Base-by-base conservation (phyloP, 371 early-diverging fungal species). In the Mucor mucedo region DNA sequence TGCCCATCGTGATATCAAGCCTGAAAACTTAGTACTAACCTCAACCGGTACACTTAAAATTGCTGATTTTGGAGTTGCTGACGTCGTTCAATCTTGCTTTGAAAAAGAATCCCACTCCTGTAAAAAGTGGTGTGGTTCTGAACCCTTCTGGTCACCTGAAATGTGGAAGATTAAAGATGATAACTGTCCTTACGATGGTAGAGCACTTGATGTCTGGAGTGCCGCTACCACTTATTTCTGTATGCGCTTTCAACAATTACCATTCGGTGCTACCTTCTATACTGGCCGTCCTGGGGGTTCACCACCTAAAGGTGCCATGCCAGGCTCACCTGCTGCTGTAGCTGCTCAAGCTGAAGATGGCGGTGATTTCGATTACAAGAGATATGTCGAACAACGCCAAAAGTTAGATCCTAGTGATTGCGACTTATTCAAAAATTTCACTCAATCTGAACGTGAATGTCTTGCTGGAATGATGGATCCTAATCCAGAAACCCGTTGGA, bases 61-160 rank as follows among this genome's bases (percentile, higher is more conserved):
- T 70, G 95, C 97, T 21, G 98, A 99, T 79, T 99, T 98, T 87
- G 97, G 98, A 28, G 95, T 95, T 6, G 92, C 97, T 5, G 93
- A 93, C 42, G 95, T 97, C 2, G 95, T 96, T 75, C 83, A 92
- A 60, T 86, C 86, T 32, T 84, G 87, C 40, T 94, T 92, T 82
- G 93, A 94, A 76, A 80, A 76, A 50, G 70, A 75, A 48, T 63
- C 84, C 33, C 90, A 89, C 73, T 68, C 77, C 47, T 94, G 92
- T 45, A 80, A 80, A 49, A 93, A 95, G 21, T 80, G 92, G 69
- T 93, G 93, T 66, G 96, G 97, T 8, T 90, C 91, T 13, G 89
- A 87, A 47, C 94, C 94, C 4, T 97, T 95, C 75, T 95, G 95
- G 78, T 91, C 96, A 6, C 97, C 97, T 4, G 95, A 95, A 80